Evolutionary conservation across 2,329 filamentous ascomycete species (phyloP), one percentile per base, ranked within the genome.

Genomic region (Paramyrothecium sp.): DNA sequence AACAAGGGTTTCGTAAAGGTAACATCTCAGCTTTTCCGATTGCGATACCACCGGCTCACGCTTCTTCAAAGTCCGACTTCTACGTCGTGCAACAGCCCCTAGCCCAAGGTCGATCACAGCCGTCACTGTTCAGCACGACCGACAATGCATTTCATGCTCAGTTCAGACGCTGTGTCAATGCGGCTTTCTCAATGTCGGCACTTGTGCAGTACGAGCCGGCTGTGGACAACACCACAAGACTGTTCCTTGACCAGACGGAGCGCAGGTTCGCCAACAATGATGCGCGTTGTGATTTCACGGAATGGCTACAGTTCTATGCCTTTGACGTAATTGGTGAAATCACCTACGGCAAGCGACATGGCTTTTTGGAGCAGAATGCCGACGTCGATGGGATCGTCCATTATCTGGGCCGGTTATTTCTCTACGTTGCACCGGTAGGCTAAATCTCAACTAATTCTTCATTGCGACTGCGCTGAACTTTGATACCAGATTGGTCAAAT

Each of bases 1-100:
- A 94, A 93, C 70, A 93, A 93, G 72, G 89, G 90, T 0, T 89
- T 92, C 63, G 75, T 83, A 51, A 95, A 95, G 83, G 89, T 90
- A 72, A 51, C 19, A 7, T 23, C 30, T 38, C 51, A 2, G 38
- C 10, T 19, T n/a, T 53, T 23, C 1, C 3, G 21, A 16, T 2
- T 8, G 7, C 16, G 1, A 2, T 0, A 2, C 2, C 75, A 80
- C 53, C 92, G 92, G 81, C 86, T 89, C 69, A 49, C 50, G 7
- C 38, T 7, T 8, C 54, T 7, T 8, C 54, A 4, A 20, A 91
- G 87, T 92, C 89, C 30, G 87, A 90, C 61, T 94, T 94, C 69
- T 94, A 94, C 67, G 84, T 89, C 0, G 89, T 93, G 3, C 90
- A 93, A 68, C 86, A 91, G 71, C 86, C 89, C 0, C 83, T 91